Conservation (phyloP, 495 filamentous ascomycete species). For the Talaromyces trachyspermus region DNA sequence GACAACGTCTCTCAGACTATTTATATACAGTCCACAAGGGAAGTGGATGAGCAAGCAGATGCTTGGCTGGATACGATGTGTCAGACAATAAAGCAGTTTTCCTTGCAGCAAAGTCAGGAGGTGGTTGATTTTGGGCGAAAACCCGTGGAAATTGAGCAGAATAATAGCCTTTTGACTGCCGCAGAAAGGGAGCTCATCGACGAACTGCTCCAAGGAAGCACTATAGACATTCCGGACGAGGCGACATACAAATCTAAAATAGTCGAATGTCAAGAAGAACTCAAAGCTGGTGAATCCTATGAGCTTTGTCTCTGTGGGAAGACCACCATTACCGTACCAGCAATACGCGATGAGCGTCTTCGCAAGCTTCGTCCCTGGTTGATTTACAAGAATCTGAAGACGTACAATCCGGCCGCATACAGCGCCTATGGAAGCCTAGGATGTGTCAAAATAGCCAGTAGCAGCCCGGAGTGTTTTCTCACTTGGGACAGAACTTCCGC, state of each 20-base stretch:
- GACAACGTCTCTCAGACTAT: conserved; percentile 57
- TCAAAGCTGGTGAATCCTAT: conserved; percentile 79
- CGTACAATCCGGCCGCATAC: conserved; percentile 78
- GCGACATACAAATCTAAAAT: conserved; percentile 57
- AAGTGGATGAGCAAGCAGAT: conserved; percentile 23
- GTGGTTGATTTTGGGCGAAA: background rate
- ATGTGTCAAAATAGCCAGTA: conserved; percentile 62
- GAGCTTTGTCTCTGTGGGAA: conserved; percentile 84
- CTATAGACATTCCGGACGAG: conserved; percentile 40
- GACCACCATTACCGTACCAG: conserved; percentile 50
- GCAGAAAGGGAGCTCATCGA: conserved; percentile 21
- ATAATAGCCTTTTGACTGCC: conserved; percentile 1
- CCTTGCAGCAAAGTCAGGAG: conserved; percentile 1
- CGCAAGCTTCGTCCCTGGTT: conserved; percentile 47
- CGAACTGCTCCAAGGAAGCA: conserved; percentile 23
- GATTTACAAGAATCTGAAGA: conserved; percentile 63
- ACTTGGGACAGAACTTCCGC: conserved; percentile 50
- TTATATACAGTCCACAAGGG: conserved; percentile 55
- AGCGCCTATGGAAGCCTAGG: conserved; percentile 73
- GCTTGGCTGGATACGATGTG: conserved; percentile 35
- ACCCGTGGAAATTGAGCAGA: background rate
- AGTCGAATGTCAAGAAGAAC: conserved; percentile 58
- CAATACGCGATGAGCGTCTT: conserved; percentile 12
- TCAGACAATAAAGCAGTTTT: conserved; percentile 13
- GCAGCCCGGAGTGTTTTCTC: conserved; percentile 90